Evolutionary conservation across 139 green algal genomes (phyloP).

Genomic region (Chlorella sp.): DNA sequence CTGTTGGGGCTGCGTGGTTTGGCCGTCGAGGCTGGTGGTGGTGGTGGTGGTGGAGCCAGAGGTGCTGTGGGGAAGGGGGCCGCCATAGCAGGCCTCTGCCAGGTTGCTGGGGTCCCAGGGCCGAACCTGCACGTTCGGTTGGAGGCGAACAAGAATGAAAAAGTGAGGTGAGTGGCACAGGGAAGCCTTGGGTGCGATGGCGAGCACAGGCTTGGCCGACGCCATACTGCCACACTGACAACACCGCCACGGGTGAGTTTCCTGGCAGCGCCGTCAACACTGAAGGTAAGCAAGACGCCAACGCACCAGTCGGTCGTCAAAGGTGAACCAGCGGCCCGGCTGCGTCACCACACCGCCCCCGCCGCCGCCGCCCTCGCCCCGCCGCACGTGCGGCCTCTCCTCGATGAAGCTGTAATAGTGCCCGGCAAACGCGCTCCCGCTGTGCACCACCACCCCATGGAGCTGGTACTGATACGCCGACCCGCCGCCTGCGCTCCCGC

Average conservation of each 20-base stretch:
- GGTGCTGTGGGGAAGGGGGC: conserved; percentile 10
- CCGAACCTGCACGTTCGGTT: too few species aligned
- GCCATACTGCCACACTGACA: too few species aligned
- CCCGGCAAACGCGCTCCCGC: conserved; percentile 83
- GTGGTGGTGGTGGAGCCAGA: background rate
- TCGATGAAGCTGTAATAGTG: conserved; percentile 95
- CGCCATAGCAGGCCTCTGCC: conserved; percentile 83
- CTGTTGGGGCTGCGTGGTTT: too few species aligned
- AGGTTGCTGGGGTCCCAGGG: conserved; percentile 64
- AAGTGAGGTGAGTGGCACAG: too few species aligned
- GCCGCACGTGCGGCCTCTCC: conserved; percentile 33
- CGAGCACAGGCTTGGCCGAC: too few species aligned
- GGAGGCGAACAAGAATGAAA: too few species aligned
- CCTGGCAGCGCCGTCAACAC: too few species aligned
- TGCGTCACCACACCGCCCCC: background rate
- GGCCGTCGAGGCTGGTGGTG: background rate
- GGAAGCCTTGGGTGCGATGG: too few species aligned
- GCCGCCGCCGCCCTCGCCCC: background rate
- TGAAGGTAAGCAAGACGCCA: too few species aligned
- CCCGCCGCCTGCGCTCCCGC: too few species aligned
- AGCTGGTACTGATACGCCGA: conserved; percentile 84
- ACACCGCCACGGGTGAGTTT: too few species aligned
- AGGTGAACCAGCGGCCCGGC: conserved; percentile 64
- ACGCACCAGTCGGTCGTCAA: conserved; percentile 84
- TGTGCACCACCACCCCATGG: conserved; percentile 83